These are phyloP conservation scores for Tuber magnatum DNA, from an alignment of 495 filamentous ascomycete genomes.

Conservation along the genomic window DNA sequence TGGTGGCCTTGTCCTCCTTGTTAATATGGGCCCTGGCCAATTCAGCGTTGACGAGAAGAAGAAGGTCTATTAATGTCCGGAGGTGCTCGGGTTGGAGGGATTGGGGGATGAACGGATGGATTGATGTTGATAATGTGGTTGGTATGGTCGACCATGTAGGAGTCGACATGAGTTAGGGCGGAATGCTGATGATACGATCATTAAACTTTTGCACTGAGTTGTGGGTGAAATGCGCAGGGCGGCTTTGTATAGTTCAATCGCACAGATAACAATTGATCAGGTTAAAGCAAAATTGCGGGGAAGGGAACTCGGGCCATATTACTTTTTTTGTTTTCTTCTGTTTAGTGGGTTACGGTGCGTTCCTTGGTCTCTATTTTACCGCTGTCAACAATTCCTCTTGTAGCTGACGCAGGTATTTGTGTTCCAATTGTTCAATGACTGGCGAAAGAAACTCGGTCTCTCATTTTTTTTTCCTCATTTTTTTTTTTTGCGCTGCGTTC, in stretches of 20 bases:
- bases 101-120: slow-evolving; percentile 3
- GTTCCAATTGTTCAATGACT: background rate
- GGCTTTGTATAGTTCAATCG: slow-evolving; percentile 34
- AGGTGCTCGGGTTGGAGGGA: slow-evolving; percentile 18
- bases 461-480: background rate
- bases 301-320: slow-evolving; percentile 8
- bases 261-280: slow-evolving; percentile 21
- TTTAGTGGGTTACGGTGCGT: slow-evolving; percentile 17
- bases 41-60: slow-evolving; percentile 99
- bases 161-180: slow-evolving; percentile 8
- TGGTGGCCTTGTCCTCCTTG: slow-evolving; percentile 84
- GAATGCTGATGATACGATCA: slow-evolving; percentile 28
- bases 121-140: background rate
- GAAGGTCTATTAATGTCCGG: slow-evolving; percentile 78
- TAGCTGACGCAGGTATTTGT: background rate
- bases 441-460: background rate
- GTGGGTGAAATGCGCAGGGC: slow-evolving; percentile 1
- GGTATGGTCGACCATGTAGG: slow-evolving; percentile 12
- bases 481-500: background rate
- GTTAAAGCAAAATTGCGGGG: slow-evolving; percentile 12
- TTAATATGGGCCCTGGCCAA: slow-evolving; percentile 97
- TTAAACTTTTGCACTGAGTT: slow-evolving; percentile 9
- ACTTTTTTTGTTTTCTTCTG: slow-evolving; percentile 8
- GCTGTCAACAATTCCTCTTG: background rate
- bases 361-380: slow-evolving; percentile 3